Conservation (phyloP, 805 yeast genomes). For the Metschnikowia kofuensis region DNA sequence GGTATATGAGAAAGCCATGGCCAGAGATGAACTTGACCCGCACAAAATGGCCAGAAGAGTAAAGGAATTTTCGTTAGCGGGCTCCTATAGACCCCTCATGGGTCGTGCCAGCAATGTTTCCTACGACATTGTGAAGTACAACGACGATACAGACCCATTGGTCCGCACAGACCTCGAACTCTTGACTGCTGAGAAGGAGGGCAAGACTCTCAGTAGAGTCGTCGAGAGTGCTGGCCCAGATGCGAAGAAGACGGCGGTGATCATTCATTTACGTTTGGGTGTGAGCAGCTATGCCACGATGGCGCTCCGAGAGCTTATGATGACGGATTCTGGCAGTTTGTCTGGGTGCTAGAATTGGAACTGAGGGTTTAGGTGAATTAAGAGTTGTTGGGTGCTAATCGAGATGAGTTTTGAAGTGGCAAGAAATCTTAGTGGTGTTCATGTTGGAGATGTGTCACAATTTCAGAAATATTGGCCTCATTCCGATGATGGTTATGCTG, state of each 20-base stretch:
- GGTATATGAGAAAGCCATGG: slow-evolving; percentile 72
- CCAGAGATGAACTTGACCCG: slow-evolving; percentile 79
- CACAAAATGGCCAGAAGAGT: slow-evolving; percentile 78
- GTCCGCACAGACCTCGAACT: slow-evolving; percentile 73
- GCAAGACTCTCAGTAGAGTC: slow-evolving; percentile 23
- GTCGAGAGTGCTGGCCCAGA: slow-evolving; percentile 24
- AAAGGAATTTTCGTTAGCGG: slow-evolving; percentile 87
- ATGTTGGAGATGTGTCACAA: too few relatives aligned
- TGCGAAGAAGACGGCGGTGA: slow-evolving; percentile 55
- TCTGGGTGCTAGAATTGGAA: neutral
- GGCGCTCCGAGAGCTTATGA: slow-evolving; percentile 92
- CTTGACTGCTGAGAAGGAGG: slow-evolving; percentile 24
- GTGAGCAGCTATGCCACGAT: slow-evolving; percentile 94
- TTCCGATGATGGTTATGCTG: too few relatives aligned
- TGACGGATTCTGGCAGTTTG: slow-evolving; percentile 42
- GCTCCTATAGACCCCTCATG: slow-evolving; percentile 77
- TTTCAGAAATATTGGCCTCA: too few relatives aligned
- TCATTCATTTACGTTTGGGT: slow-evolving; percentile 74
- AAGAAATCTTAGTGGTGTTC: too few relatives aligned
- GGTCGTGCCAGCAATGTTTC: slow-evolving; percentile 63
- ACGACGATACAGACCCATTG: slow-evolving; percentile 63
- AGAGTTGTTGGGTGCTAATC: too few relatives aligned
- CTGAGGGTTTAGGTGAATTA: too few relatives aligned
- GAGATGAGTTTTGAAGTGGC: neutral
- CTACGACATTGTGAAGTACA: slow-evolving; percentile 60